These are phyloP conservation scores for Candida odintsovae DNA, from an alignment of 805 yeast species.

Conservation along the genomic window DNA sequence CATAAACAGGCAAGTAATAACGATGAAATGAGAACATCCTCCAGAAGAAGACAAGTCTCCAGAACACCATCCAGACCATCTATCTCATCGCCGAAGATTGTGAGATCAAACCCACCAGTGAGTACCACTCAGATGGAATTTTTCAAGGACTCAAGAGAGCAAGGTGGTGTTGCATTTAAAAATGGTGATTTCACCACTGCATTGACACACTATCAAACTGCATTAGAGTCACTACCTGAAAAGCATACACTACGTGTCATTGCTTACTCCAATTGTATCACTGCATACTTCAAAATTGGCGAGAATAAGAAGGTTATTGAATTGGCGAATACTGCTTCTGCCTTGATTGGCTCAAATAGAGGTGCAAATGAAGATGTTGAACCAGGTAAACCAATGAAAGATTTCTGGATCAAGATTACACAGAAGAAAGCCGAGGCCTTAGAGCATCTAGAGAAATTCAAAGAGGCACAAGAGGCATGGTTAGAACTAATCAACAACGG, in stretches of 20 bases:
- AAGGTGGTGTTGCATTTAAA: constrained; percentile 60
- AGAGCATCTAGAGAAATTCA: constrained; percentile 70
- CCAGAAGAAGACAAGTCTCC: constrained; percentile 11
- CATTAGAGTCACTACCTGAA: constrained; percentile 52
- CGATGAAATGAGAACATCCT: constrained; percentile 22
- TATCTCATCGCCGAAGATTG: not conserved
- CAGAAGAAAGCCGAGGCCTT: constrained; percentile 75
- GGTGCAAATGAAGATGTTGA: constrained; percentile 38
- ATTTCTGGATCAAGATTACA: constrained; percentile 69
- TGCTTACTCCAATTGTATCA: constrained; percentile 70
- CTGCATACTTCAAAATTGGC: constrained; percentile 63
- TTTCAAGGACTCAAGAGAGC: constrained; percentile 42
- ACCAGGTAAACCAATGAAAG: constrained; percentile 49
- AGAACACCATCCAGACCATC: constrained; percentile 4
- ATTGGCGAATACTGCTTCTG: constrained; percentile 26
- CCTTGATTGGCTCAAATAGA: constrained; percentile 29
- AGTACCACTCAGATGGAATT: constrained; percentile 24
- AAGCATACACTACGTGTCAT: constrained; percentile 63
- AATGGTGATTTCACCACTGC: constrained; percentile 82
- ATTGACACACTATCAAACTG: constrained; percentile 48
- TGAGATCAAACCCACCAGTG: constrained; percentile 10
- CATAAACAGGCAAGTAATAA: not conserved
- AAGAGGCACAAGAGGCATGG: constrained; percentile 59
- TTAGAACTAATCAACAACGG: constrained; percentile 62
- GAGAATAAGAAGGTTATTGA: constrained; percentile 40